phyloP scores from a whole-genome alignment of 805 yeast species.

The Barnettozyma sp. region DNA sequence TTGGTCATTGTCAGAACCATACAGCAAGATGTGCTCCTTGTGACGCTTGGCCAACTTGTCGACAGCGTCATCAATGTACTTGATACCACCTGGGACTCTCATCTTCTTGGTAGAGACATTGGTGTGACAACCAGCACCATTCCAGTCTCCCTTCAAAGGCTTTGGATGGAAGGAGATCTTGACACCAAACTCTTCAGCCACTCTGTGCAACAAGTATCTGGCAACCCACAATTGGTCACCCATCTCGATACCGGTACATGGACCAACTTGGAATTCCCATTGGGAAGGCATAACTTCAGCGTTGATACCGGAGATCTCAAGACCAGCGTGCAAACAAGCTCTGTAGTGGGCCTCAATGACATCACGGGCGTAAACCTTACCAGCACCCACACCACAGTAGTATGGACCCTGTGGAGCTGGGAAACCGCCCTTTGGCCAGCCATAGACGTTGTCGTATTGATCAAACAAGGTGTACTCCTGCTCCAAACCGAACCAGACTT shows the following conservation, averaged over 20 bases:
- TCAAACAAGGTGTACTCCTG: constrained; percentile 98
- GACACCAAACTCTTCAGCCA: constrained; percentile 98
- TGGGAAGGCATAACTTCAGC: constrained; percentile 99
- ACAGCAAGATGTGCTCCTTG: constrained; percentile 88
- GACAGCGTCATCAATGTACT: constrained; percentile 85
- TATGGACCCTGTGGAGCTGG: constrained; percentile 99
- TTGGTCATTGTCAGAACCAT: constrained; percentile 91
- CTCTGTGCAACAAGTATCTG: constrained; percentile 85
- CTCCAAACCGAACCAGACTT: constrained; percentile 96
- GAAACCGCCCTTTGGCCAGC: constrained; percentile 99
- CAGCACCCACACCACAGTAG: constrained; percentile 99
- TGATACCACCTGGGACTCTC: constrained; percentile 97
- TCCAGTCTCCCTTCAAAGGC: constrained; percentile 98
- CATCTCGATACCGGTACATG: constrained; percentile 91
- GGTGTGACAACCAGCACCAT: constrained; percentile 99
- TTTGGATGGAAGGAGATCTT: constrained; percentile 99
- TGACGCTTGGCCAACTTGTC: constrained; percentile 94
- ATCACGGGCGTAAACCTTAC: constrained; percentile 96
- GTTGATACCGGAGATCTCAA: constrained; percentile 89
- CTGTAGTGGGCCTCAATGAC: constrained; percentile 98
- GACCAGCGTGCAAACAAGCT: constrained; percentile 92
- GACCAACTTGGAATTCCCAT: constrained; percentile 99
- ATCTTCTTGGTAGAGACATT: constrained; percentile 88
- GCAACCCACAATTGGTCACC: constrained; percentile 98
- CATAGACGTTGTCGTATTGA: constrained; percentile 82